phyloP scores from a whole-genome alignment of 805 yeast species.

The Suhomyces vadensis region DNA sequence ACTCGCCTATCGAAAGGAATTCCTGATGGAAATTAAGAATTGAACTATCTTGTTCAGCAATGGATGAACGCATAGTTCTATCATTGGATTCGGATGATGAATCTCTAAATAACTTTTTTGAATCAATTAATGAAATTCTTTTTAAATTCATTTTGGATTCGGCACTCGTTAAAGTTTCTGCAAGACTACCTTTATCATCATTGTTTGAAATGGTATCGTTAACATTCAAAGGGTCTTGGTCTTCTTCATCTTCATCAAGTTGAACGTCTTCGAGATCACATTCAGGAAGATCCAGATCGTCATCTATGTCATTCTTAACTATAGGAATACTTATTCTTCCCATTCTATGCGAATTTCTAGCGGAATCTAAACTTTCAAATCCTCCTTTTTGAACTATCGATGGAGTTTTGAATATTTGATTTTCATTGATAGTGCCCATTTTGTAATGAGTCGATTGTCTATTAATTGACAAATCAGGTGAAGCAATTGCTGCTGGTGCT shows the following conservation, averaged over 20 bases:
- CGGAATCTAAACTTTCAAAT: not conserved
- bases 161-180: conserved; percentile 8
- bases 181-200: conserved; percentile 10
- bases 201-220: conserved; percentile 1
- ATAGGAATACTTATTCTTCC: not conserved
- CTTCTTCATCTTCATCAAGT: conserved; percentile 10
- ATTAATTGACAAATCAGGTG: not conserved
- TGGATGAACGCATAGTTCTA: conserved; percentile 1
- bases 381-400: not conserved
- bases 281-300: conserved; percentile 10
- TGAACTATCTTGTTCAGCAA: conserved; percentile 9
- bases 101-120: conserved; percentile 8
- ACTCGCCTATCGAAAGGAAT: conserved; percentile 17
- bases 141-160: conserved; percentile 8
- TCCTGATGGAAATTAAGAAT: conserved; percentile 18
- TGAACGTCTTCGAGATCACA: conserved; percentile 13
- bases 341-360: not conserved
- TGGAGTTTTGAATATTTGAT: conserved; percentile 6
- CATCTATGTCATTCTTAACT: not conserved
- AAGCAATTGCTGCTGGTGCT: not conserved
- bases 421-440: conserved; percentile 1
- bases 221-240: too few relatives aligned
- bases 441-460: not conserved
- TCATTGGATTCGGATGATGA: conserved; percentile 7
- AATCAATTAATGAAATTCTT: conserved; percentile 7